Evolutionary conservation across 2,329 filamentous ascomycete genomes (phyloP).

Genomic region (Claviceps sp.): DNA sequence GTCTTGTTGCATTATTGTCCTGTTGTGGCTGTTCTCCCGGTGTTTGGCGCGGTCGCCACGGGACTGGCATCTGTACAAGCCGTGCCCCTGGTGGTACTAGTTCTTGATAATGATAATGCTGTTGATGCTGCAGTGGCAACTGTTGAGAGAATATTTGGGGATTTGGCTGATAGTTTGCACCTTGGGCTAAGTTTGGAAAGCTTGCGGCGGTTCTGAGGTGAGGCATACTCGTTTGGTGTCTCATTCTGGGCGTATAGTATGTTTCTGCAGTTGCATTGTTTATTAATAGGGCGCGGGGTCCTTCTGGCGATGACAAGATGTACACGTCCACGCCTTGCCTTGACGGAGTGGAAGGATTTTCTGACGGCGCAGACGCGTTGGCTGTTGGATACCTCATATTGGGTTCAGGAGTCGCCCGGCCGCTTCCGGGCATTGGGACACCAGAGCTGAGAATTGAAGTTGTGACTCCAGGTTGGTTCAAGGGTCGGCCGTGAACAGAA

Average conservation of each 20-base stretch:
- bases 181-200: conserved; percentile 5
- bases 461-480: conserved; percentile 28
- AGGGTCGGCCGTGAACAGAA: conserved; percentile 24
- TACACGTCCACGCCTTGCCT: conserved; percentile 38
- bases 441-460: conserved; percentile 23
- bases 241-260: conserved; percentile 34
- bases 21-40: conserved; percentile 11
- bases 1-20: background rate
- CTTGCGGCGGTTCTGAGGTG: conserved; percentile 12
- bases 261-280: conserved; percentile 34
- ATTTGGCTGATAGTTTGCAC: background rate
- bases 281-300: conserved; percentile 44
- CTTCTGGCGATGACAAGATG: conserved; percentile 45
- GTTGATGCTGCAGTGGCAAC: conserved; percentile 6
- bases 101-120: conserved; percentile 9
- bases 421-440: conserved; percentile 28
- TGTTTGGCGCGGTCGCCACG: conserved; percentile 8
- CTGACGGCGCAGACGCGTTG: conserved; percentile 10
- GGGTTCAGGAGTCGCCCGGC: conserved; percentile 34
- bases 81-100: conserved; percentile 4
- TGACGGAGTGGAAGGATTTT: conserved; percentile 9
- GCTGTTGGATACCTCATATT: conserved; percentile 19
- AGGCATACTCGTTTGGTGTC: conserved; percentile 14
- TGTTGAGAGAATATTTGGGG: conserved; percentile 5
- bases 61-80: background rate